Evolutionary conservation across 108 stramenopile species (phyloP).

Genomic region (Seminavis robusta): DNA sequence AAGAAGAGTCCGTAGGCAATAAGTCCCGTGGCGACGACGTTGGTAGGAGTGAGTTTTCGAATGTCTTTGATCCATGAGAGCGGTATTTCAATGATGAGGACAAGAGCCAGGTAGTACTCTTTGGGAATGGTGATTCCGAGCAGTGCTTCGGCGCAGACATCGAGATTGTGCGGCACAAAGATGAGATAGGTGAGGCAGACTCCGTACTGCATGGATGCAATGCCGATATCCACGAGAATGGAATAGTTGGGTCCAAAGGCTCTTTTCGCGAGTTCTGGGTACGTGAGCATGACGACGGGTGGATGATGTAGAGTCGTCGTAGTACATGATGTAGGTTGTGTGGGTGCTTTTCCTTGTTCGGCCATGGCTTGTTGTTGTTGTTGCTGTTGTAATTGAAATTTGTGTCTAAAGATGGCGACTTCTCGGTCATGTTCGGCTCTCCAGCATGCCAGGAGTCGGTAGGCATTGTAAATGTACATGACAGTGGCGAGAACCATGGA

Average conservation of each 20-base stretch:
- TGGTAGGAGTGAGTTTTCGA: conserved; percentile 36
- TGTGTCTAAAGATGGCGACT: too few relatives aligned
- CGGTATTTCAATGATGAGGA: conserved; percentile 39
- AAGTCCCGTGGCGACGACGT: conserved; percentile 46
- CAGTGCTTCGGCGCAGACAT: conserved; percentile 13
- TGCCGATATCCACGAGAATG: conserved; percentile 31
- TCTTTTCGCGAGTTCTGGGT: conserved; percentile 33
- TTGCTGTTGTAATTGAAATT: too few relatives aligned
- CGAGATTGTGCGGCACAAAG: conserved; percentile 48
- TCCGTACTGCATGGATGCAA: conserved; percentile 53
- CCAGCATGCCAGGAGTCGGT: conserved; percentile 42
- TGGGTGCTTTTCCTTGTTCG: conserved; percentile 1
- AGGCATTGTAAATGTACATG: conserved; percentile 38
- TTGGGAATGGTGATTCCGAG: conserved; percentile 15
- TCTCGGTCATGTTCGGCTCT: conserved; percentile 17
- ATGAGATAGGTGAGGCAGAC: conserved; percentile 57
- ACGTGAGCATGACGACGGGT: conserved; percentile 34
- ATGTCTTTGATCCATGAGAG: conserved; percentile 48
- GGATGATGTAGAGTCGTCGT: not conserved
- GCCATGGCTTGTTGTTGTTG: too few relatives aligned
- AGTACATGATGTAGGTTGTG: too few relatives aligned
- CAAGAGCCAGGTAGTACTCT: conserved; percentile 20
- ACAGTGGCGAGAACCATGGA: conserved; percentile 27
- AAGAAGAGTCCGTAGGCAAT: conserved; percentile 39
- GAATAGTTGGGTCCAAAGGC: conserved; percentile 29